These are phyloP conservation scores for Penicillium verrucosum DNA, from an alignment of 2,329 filamentous ascomycete genomes.

Conservation along the genomic window DNA sequence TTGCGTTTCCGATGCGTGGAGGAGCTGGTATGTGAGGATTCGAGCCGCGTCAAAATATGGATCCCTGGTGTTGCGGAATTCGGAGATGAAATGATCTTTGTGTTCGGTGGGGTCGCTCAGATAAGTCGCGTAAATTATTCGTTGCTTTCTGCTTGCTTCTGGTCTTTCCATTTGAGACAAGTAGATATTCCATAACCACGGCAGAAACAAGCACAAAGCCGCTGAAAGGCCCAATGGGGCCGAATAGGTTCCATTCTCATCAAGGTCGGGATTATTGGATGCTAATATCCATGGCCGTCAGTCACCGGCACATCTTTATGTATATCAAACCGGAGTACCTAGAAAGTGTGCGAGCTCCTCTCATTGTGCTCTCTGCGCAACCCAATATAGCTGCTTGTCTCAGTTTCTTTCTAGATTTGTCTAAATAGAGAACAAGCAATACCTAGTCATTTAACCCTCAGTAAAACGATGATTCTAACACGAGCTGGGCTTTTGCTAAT, in stretches of 20 bases:
- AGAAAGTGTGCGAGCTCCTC: no score
- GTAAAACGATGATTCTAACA: no score
- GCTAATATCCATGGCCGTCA: neutral
- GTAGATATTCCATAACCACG: neutral
- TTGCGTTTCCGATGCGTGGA: slow-evolving; percentile 4
- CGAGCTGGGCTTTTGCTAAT: no score
- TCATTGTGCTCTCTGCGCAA: no score
- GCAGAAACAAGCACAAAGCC: neutral
- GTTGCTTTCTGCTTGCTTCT: neutral
- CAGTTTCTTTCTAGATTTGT: no score
- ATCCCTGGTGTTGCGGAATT: slow-evolving; percentile 3
- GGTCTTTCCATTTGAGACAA: neutral
- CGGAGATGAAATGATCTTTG: neutral
- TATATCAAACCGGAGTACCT: no score
- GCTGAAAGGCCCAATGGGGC: neutral
- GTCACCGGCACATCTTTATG: neutral
- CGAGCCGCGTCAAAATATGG: slow-evolving; percentile 5
- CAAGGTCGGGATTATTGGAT: neutral
- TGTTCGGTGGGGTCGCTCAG: neutral
- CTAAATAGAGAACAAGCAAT: no score
- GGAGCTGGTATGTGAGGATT: slow-evolving; percentile 8
- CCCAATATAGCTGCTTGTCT: no score
- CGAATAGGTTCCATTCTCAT: neutral
- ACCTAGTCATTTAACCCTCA: no score
- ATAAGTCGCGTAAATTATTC: neutral